phyloP scores from a whole-genome alignment of 225 moss, liverwort and hornwort genomes.

The Sphagnum tenellum region DNA sequence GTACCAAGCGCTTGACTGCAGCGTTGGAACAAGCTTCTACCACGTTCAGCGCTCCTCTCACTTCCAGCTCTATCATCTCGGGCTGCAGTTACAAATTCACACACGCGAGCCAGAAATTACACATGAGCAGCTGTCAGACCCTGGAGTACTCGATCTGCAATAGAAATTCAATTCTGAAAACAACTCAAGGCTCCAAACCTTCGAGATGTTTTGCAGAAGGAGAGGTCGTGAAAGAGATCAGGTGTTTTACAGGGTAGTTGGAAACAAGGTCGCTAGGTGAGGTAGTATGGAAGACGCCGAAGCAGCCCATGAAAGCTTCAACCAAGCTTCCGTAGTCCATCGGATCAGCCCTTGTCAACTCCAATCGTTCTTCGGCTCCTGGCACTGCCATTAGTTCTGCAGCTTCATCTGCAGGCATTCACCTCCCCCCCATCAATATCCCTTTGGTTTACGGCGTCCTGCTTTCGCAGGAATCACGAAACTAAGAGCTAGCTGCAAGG shows the following conservation, averaged over 20 bases:
- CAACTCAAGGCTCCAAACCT: too few species aligned
- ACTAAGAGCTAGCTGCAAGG: not conserved
- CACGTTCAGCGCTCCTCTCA: constrained; percentile 29
- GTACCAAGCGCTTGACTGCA: constrained; percentile 22
- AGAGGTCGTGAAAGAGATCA: too few species aligned
- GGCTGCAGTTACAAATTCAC: constrained; percentile 6
- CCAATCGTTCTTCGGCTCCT: constrained; percentile 62
- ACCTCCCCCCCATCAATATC: too few species aligned
- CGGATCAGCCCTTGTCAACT: constrained; percentile 54
- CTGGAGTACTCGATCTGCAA: too few species aligned
- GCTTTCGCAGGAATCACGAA: not conserved
- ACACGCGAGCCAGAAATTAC: too few species aligned
- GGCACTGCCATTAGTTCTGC: constrained; percentile 71
- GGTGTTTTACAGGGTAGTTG: too few species aligned
- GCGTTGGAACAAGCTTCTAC: constrained; percentile 15
- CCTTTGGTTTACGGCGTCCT: not conserved
- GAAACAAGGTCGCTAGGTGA: too few species aligned
- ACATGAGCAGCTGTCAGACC: too few species aligned
- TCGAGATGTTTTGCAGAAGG: too few species aligned
- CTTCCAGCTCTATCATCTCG: constrained; percentile 22
- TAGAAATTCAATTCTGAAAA: too few species aligned
- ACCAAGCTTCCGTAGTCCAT: constrained; percentile 69
- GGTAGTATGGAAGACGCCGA: constrained; percentile 25
- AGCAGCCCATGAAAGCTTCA: constrained; percentile 39
- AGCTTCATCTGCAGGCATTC: constrained; percentile 44